Evolutionary conservation across 2,329 filamentous ascomycete genomes (phyloP).

Genomic region (Apiospora aurea): DNA sequence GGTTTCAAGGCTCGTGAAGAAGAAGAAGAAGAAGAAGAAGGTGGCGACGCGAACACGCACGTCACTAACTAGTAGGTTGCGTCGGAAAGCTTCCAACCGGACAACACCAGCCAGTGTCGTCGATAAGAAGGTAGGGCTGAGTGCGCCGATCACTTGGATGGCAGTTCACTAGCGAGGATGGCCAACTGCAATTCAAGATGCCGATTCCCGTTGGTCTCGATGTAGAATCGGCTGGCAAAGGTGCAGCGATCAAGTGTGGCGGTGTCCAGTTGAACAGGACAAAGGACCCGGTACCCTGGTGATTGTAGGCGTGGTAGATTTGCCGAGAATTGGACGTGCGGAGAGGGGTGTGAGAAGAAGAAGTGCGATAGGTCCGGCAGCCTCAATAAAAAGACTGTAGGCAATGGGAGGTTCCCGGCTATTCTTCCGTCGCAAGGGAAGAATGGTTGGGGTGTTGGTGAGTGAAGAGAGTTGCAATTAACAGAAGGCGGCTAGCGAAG

Average conservation of each 20-base stretch:
- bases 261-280: constrained; percentile 1
- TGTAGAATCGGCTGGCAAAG: neutral
- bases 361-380: constrained; percentile 17
- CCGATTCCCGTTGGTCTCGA: neutral
- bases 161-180: neutral
- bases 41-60: constrained; percentile 9
- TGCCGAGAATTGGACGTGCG: constrained; percentile 14
- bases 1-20: constrained; percentile 15
- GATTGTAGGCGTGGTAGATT: constrained; percentile 9
- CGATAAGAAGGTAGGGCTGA: constrained; percentile 16
- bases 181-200: neutral
- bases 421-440: constrained; percentile 1
- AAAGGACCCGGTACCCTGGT: neutral
- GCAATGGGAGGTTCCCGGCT: constrained; percentile 12
- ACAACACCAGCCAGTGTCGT: constrained; percentile 8
- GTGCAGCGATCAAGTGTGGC: neutral
- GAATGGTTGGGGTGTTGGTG: neutral
- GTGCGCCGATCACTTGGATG: constrained; percentile 7
- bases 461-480: constrained; percentile 4
- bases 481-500: constrained; percentile 6
- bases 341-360: constrained; percentile 11
- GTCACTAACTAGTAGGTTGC: neutral
- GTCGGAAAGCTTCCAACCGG: constrained; percentile 15
- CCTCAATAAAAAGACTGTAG: neutral
- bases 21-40: constrained; percentile 11